Percentiles rank a stretch among this genome's conserved stretches.
Conservation (phyloP, 495 filamentous ascomycete genomes). For the Astrothelium macrocarpum region DNA sequence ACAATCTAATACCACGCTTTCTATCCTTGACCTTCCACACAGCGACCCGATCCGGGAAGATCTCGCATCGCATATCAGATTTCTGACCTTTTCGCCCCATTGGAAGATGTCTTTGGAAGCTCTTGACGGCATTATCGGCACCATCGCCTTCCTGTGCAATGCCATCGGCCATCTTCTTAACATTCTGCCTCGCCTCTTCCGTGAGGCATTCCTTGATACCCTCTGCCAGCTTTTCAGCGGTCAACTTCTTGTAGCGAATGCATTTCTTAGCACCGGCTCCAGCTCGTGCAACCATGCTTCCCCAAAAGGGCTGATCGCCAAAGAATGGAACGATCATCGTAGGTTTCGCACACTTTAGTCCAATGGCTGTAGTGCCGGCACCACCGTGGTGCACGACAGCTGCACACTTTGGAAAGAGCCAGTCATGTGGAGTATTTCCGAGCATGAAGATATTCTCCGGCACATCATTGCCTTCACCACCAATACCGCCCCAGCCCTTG, state of each 20-base stretch:
- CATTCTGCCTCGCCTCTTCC: conserved; percentile 46
- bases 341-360: conserved; percentile 30
- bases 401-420: conserved; percentile 30
- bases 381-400: conserved; percentile 35
- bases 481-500: conserved; percentile 35
- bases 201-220: conserved; percentile 60
- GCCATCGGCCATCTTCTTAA: conserved; percentile 47
- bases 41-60: conserved; percentile 55
- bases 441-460: conserved; percentile 33
- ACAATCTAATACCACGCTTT: conserved; percentile 47
- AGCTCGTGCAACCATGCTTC: conserved; percentile 54
- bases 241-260: conserved; percentile 64
- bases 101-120: conserved; percentile 58
- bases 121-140: conserved; percentile 57
- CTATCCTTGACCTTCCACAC: conserved; percentile 52
- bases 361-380: conserved; percentile 33
- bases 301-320: conserved; percentile 68
- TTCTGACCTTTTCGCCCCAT: conserved; percentile 35
- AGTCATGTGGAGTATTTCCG: conserved; percentile 35
- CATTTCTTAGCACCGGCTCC: conserved; percentile 56
- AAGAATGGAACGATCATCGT: conserved; percentile 37
- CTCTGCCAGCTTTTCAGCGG: conserved; percentile 51
- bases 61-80: conserved; percentile 56
- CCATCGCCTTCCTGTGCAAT: conserved; percentile 66
- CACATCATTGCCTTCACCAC: conserved; percentile 16